Evolutionary conservation across 2,329 filamentous ascomycete genomes (phyloP).

Genomic region (Anisogramma anomala): DNA sequence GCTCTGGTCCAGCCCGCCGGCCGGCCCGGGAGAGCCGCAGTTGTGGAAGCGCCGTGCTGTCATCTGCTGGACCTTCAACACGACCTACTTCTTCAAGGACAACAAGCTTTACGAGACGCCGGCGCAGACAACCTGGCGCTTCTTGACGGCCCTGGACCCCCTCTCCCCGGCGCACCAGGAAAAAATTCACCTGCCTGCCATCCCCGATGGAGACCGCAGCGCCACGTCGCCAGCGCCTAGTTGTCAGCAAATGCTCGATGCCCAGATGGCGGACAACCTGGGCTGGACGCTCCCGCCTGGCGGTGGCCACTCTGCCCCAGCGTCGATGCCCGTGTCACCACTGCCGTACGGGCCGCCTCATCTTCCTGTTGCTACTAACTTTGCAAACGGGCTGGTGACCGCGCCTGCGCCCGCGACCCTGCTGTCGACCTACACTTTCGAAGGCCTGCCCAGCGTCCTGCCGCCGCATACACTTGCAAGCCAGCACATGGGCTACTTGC

Average conservation of each 20-base stretch:
- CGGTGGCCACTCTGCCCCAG: conserved; percentile 6
- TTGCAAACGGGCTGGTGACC: conserved; percentile 41
- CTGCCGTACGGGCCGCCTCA: conserved; percentile 13
- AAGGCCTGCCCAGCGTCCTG: conserved; percentile 18
- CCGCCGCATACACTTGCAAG: conserved; percentile 18
- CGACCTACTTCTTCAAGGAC: conserved; percentile 32
- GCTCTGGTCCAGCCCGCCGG: conserved; percentile 44
- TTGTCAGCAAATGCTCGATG: conserved; percentile 40
- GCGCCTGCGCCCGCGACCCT: conserved; percentile 44
- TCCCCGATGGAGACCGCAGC: conserved; percentile 23
- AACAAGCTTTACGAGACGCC: conserved; percentile 36
- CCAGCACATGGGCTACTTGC: conserved; percentile 28
- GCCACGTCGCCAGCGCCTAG: conserved; percentile 43
- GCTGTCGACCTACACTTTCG: conserved; percentile 37
- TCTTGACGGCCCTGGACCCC: conserved; percentile 49
- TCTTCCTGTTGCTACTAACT: conserved; percentile 36
- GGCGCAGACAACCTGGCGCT: conserved; percentile 48
- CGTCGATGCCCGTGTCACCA: conserved; percentile 12
- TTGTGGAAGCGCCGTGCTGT: conserved; percentile 48
- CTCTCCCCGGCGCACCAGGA: conserved; percentile 48
- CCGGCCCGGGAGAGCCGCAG: conserved; percentile 20
- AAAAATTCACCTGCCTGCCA: conserved; percentile 26
- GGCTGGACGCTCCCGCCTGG: conserved; percentile 26
- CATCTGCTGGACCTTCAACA: conserved; percentile 53
- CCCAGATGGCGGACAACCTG: conserved; percentile 48